These are phyloP conservation scores for Aureobasidium sp. DNA, from an alignment of 2,329 filamentous ascomycete species.

Conservation along the genomic window DNA sequence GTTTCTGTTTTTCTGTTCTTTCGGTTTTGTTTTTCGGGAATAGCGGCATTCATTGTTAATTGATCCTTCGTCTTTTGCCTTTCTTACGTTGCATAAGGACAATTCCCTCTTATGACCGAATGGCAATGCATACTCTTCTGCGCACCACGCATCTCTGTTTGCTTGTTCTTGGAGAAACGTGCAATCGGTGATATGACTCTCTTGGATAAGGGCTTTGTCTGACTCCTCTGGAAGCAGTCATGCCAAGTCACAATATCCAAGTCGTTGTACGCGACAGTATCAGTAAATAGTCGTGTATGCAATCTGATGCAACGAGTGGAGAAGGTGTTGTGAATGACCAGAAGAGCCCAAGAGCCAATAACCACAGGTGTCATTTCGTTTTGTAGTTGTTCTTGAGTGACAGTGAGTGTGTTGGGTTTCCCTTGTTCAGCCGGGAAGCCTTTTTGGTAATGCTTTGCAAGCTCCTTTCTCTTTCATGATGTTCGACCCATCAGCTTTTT, in stretches of 20 bases:
- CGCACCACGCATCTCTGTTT: background rate
- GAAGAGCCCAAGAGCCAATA: background rate
- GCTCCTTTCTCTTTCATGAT: background rate
- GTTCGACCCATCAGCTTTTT: background rate
- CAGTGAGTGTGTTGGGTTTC: background rate
- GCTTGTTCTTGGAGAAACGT: background rate
- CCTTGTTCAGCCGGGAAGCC: background rate
- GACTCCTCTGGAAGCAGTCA: no score
- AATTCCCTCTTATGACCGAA: background rate
- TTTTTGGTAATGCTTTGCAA: background rate
- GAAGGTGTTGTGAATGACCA: background rate
- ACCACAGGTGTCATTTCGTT: background rate
- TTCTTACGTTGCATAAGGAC: background rate
- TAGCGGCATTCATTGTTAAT: background rate
- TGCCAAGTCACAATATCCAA: no score
- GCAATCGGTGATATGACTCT: no score
- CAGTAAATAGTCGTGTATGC: no score
- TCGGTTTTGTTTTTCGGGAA: background rate
- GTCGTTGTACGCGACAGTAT: no score
- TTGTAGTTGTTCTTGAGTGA: background rate
- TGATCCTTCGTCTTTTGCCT: background rate
- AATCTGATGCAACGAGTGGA: no score
- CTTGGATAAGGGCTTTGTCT: no score
- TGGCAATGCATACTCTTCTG: background rate
- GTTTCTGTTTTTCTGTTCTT: background rate